Base-by-base conservation (phyloP, 164 flowering plant species). In the Buxus sempervirens region DNA sequence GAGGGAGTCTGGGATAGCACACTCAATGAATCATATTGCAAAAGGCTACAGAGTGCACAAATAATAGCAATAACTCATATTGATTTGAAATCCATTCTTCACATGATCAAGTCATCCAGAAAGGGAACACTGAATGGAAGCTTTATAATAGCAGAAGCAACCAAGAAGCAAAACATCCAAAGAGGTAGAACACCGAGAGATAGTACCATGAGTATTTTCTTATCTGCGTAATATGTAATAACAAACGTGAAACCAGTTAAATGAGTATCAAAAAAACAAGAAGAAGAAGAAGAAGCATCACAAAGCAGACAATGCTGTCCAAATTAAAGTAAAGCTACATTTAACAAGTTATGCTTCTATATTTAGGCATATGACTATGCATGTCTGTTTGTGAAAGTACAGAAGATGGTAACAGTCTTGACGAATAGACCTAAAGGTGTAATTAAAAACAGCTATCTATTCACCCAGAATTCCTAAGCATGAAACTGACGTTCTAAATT, bases 51-150 rank as follows among this genome's bases (percentile, higher is more conserved):
- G 8, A 22, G 23, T 9, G 22, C 59, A 9, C 8, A 23, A 22
- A 21, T 20, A 8, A 23, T 22, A 6, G 24, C 7, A 15, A 22
- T 13, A 58, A 20, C 53, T 58, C 27, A 20, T 58, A 28, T 58
- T 23, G 61, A 45, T 36, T n/a, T 10, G 60, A 70, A 27, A 62
- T 49, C 22, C 63, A 38, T 10, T 12, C 19, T 19, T 86, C 74
- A 89, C 87, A 82, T 76, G 60, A 87, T 56, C 27, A 86, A 69
- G 71, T 93, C 85, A 65, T 93, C 88, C 15, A 93, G 81, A 65
- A 72, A 75, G 0, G 91, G 86, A 15, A 48, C 61, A 76, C 60
- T 73, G 67, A 85, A 89, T 20, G 98, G 96, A 28, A 93, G 77
- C 68, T 84, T 78, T 28, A 90, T 54, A 56, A 74, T 49, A n/a